These are phyloP conservation scores for Alternaria brassicae DNA, from an alignment of 2,329 filamentous ascomycete species.

Conservation along the genomic window DNA sequence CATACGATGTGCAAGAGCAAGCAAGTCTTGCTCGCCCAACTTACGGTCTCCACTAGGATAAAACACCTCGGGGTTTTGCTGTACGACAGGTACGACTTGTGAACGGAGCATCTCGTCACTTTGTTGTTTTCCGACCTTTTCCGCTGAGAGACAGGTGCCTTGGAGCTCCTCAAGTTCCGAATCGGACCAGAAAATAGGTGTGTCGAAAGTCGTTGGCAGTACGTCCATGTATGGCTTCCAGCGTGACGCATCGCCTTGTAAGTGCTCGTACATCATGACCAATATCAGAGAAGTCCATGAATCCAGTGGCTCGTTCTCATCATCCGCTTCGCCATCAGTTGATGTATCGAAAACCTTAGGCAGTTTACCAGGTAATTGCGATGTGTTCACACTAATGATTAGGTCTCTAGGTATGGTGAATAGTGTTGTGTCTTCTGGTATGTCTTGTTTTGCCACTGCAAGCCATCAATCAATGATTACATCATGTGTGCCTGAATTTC, in stretches of 20 bases:
- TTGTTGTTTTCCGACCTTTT: constrained; percentile 32
- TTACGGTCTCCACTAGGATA: constrained; percentile 9
- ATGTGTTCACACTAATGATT: constrained; percentile 32
- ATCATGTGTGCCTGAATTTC: background rate
- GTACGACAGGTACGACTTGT: constrained; percentile 24
- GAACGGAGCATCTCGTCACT: constrained; percentile 27
- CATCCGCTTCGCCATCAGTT: constrained; percentile 17
- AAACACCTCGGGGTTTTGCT: constrained; percentile 17
- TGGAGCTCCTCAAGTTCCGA: constrained; percentile 29
- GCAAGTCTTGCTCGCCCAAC: constrained; percentile 19
- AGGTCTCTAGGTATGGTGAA: constrained; percentile 31
- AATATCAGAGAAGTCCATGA: constrained; percentile 32
- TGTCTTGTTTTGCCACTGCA: constrained; percentile 24
- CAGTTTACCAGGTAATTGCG: constrained; percentile 21
- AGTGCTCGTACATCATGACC: constrained; percentile 30
- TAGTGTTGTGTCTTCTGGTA: constrained; percentile 25
- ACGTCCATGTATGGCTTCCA: constrained; percentile 37
- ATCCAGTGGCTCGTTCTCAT: constrained; percentile 24
- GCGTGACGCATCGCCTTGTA: constrained; percentile 27
- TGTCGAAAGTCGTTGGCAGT: constrained; percentile 29
- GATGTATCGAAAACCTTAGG: constrained; percentile 25
- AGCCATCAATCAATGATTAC: background rate
- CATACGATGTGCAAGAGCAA: constrained; percentile 30
- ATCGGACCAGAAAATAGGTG: constrained; percentile 32
- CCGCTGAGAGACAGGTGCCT: constrained; percentile 26